These are phyloP conservation scores for Pisolithus albus DNA, from an alignment of 768 basidiomycete genomes.

Conservation along the genomic window DNA sequence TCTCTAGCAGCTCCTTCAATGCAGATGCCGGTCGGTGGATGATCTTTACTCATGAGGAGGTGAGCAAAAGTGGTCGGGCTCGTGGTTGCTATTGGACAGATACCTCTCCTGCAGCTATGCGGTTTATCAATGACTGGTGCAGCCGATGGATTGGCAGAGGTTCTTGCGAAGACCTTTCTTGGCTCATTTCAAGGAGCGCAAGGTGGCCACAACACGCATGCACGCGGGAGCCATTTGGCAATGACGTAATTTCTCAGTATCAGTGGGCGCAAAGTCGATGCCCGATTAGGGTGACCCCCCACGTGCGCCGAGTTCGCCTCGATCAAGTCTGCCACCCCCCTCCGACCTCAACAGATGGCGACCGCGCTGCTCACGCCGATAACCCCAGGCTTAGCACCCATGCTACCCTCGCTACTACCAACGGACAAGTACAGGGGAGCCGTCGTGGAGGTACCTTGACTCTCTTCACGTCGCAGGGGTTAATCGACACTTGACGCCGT, in stretches of 20 bases:
- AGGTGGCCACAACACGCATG: too few species aligned
- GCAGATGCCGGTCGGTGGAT: conserved; percentile 91
- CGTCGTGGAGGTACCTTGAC: conserved; percentile 69
- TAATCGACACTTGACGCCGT: not conserved
- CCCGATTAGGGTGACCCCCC: too few species aligned
- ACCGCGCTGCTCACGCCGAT: conserved; percentile 6
- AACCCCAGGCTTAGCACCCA: not conserved
- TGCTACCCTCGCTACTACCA: conserved; percentile 7
- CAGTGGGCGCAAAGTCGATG: too few species aligned
- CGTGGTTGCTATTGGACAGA: conserved; percentile 12
- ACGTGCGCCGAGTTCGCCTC: too few species aligned
- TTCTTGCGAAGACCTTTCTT: conserved; percentile 21
- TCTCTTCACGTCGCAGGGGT: not conserved
- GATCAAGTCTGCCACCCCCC: not conserved
- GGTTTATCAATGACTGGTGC: conserved; percentile 79
- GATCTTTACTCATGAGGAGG: conserved; percentile 41
- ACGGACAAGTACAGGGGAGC: conserved; percentile 75
- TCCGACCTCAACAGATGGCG: not conserved
- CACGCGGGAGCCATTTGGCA: too few species aligned
- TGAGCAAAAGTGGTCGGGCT: not conserved
- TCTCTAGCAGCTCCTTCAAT: conserved; percentile 93
- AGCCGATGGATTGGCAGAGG: conserved; percentile 70
- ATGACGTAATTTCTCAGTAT: too few species aligned
- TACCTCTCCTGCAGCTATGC: conserved; percentile 81
- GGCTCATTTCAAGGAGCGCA: conserved; percentile 9